Evolutionary conservation across 73 alveolate species (phyloP), one percentile per base, ranked within the genome.

Genomic region (Uronychia setigera): DNA sequence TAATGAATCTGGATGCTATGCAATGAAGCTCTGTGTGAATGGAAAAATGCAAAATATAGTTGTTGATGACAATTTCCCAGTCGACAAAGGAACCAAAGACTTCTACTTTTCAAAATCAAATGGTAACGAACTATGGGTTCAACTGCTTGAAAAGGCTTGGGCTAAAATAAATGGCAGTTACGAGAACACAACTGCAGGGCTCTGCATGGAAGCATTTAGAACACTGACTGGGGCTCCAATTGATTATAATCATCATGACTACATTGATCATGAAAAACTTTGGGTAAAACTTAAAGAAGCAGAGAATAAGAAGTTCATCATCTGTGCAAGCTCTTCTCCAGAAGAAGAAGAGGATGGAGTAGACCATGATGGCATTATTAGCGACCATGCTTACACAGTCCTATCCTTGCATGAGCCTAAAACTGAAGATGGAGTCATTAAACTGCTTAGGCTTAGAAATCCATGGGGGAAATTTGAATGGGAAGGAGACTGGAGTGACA

Each of bases 21-120:
- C 94, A 32, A 78, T 98, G 87, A 93, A 96, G 87, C 88, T 90
- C 87, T 85, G 93, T 91, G 83, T 90, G 14, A 85, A 89, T 91
- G 99, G 99, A 29, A 91, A 83, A 32, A 84, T 90, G 95, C 87
- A 89, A 75, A 86, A 83, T 57, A 91, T 93, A 46, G 85, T 94
- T 67, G 91, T 95, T 28, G 99, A 95, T 92, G 99, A 95, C 86
- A 86, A 88, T 88, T 59, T 95, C 76, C 99, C 99, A 29, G 91
- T 89, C 75, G 77, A 78, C 1, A 11, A 1, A n/a, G 74, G 9
- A 1, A 13, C 35, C 0, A 86, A 86, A 33, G 27, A 31, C 1
- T 78, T 80, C 0, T 46, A 26, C 32, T 86, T 79, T 32, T 84
- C 92, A 26, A 78, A 77, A 58, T 82, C 93, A 31, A 82, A 81